phyloP scores from a whole-genome alignment of 257 asterid species.

The Fraxinus anomala region DNA sequence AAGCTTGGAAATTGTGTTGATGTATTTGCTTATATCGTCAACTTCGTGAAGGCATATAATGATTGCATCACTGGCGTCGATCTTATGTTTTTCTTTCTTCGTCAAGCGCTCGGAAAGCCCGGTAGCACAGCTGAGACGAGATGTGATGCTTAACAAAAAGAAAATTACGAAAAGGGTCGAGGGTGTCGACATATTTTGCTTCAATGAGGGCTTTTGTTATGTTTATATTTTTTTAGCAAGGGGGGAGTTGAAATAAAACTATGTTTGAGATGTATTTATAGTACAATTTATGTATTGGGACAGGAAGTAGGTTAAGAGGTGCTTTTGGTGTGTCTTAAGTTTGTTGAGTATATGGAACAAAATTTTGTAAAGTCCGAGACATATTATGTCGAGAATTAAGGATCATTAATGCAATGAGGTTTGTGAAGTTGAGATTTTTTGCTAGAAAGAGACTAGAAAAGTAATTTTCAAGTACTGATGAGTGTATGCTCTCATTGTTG shows the following conservation, averaged over 20 bases:
- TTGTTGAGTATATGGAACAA: slow-evolving; percentile 19
- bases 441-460: too few relatives aligned
- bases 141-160: slow-evolving; percentile 21
- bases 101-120: background rate
- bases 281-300: slow-evolving; percentile 2
- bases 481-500: too few relatives aligned
- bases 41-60: slow-evolving; percentile 25
- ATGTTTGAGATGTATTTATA: slow-evolving; percentile 4
- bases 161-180: slow-evolving; percentile 14
- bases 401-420: background rate
- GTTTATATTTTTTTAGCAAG: too few relatives aligned
- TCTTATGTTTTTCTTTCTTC: background rate
- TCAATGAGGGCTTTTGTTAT: background rate
- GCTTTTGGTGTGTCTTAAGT: slow-evolving; percentile 30
- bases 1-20: slow-evolving; percentile 1
- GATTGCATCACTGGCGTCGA: slow-evolving; percentile 23
- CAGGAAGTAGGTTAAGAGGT: slow-evolving; percentile 16
- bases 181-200: slow-evolving; percentile 4
- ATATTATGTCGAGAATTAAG: background rate
- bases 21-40: background rate
- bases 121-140: background rate
- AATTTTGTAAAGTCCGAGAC: background rate
- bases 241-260: background rate
- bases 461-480: too few relatives aligned
- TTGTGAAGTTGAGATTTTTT: background rate